Base-by-base conservation (phyloP, 768 basidiomycete species). In the Scleroderma bovista region DNA sequence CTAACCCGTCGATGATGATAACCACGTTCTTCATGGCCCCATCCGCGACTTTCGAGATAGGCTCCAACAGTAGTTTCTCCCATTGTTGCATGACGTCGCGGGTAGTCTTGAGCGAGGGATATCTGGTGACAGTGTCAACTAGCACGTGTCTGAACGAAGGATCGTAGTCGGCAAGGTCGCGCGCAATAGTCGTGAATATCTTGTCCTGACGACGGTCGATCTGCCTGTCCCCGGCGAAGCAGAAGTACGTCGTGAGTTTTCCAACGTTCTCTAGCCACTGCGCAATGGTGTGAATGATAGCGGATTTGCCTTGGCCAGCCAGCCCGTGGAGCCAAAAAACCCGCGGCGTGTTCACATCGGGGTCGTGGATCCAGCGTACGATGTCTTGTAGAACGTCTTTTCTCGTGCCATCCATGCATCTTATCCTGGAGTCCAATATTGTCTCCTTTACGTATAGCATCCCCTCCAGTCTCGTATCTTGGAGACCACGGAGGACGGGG, bases 1-100 rank as follows among this genome's bases (percentile, higher is more conserved):
- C 57, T 19, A 63, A 34, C 6, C 47, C 65, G 24, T 67, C 65
- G 38, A 65, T 60, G 38, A 65, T 33, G 10, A 63, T 51, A 16
- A 63, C 43, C 12, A 66, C 53, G 37, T 55, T 66, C 7, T 56
- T 56, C 39, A 57, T 34, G 16, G 50, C 40, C 10, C 46, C 48
- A 7, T 36, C 46, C 23, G 17, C 8, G 5, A 51, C 47, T 29
- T 23, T 19, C 7, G 13, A 17, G 5, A 46, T 32, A 9, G 62
- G 57, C n/a, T 34, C 38, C 26, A 60, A 23, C 11, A 63, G 51
- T 23, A 62, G 46, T 2, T 57, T 52, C 17, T 52, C 45, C 32
- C 62, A 57, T 39, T 62, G 61, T 13, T 31, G 24, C 12, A 20
- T 22, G 12, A 44, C 23, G 19, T 53, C 42, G 6, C 9, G 16